These are phyloP conservation scores for Thyridium curvatum DNA, from an alignment of 2,329 filamentous ascomycete species.

Conservation along the genomic window DNA sequence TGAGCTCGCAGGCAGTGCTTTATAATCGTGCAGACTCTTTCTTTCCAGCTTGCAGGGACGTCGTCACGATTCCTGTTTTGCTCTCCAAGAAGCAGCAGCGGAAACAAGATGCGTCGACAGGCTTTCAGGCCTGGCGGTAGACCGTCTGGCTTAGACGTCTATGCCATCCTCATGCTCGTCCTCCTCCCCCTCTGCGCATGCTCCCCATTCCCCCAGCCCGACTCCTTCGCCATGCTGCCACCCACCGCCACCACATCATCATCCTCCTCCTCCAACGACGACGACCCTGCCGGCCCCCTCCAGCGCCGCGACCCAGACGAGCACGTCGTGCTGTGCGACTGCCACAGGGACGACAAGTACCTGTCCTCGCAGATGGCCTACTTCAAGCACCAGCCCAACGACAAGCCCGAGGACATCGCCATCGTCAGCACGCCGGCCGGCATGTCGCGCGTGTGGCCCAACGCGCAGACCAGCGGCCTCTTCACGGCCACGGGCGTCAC, in stretches of 20 bases:
- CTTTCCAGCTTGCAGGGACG: too few species aligned
- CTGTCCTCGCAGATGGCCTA: slow-evolving; percentile 25
- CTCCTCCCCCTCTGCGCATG: background rate
- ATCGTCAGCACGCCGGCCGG: slow-evolving; percentile 15
- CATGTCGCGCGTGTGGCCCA: slow-evolving; percentile 19
- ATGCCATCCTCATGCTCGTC: background rate
- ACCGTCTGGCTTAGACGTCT: too few species aligned
- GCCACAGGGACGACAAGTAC: slow-evolving; percentile 11
- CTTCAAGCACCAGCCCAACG: slow-evolving; percentile 11
- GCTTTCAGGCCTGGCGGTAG: too few species aligned
- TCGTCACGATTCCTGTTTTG: too few species aligned
- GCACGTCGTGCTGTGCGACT: slow-evolving; percentile 25
- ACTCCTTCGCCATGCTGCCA: background rate
- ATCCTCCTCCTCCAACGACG: background rate
- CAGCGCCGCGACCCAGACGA: slow-evolving; percentile 8
- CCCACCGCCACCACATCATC: background rate
- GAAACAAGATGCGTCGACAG: too few species aligned
- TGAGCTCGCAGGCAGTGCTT: too few species aligned
- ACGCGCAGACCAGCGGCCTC: slow-evolving; percentile 16
- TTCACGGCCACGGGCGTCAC: slow-evolving; percentile 19
- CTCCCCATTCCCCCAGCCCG: too few species aligned
- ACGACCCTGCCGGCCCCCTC: background rate
- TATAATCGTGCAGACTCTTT: too few species aligned
- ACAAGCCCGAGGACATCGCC: slow-evolving; percentile 17
- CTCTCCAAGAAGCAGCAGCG: too few species aligned